Conservation (phyloP, 441 rosid species). For the Geranium incanum region DNA sequence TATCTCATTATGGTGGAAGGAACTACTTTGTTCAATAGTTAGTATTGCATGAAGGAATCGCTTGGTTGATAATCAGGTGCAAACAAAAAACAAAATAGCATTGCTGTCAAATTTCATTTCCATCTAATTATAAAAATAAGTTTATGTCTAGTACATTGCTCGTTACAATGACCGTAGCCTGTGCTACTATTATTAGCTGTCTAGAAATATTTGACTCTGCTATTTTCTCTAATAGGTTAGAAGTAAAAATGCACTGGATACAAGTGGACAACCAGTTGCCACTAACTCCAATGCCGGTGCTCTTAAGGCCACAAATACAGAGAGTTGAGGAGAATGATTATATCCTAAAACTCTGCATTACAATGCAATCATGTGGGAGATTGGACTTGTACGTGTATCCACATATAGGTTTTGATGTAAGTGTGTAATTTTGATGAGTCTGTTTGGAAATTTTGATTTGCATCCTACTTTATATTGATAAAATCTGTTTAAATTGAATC, state of each 20-base stretch:
- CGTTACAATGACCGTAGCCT: neutral
- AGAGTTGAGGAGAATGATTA: slow-evolving; percentile 56
- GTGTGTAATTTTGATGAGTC: slow-evolving; percentile 17
- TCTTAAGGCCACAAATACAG: slow-evolving; percentile 68
- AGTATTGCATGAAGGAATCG: neutral
- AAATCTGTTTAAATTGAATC: slow-evolving; percentile 15
- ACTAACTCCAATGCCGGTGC: slow-evolving; percentile 86
- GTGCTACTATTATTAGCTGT: neutral
- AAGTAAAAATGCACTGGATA: slow-evolving; percentile 69
- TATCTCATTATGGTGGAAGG: neutral
- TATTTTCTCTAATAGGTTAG: slow-evolving; percentile 46
- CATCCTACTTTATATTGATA: neutral
- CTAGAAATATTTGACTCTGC: neutral
- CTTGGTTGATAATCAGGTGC: neutral
- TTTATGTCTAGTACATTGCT: neutral
- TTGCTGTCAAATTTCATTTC: neutral
- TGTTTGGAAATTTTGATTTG: neutral
- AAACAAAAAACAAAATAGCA: neutral
- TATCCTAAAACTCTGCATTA: slow-evolving; percentile 72
- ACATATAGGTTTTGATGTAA: slow-evolving; percentile 71
- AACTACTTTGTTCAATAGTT: neutral
- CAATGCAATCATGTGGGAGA: slow-evolving; percentile 72
- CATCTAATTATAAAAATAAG: neutral
- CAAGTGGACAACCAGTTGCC: slow-evolving; percentile 98
- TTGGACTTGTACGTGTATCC: slow-evolving; percentile 80